These are phyloP conservation scores for Penicillium frequentans DNA, from an alignment of 2,329 filamentous ascomycete genomes.

Conservation along the genomic window DNA sequence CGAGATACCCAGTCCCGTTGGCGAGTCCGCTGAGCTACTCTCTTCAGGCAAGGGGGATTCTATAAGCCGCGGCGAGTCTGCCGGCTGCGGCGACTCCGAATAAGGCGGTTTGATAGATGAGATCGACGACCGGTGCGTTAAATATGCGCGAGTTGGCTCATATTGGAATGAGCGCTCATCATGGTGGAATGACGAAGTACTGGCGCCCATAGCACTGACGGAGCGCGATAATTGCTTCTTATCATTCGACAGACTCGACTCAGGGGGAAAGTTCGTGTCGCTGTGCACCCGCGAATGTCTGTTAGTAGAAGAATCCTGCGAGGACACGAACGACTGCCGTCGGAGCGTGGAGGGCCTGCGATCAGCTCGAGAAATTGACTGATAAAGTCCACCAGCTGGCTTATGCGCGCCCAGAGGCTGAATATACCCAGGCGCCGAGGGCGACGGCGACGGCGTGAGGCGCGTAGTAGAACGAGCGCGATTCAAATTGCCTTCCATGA, in stretches of 20 bases:
- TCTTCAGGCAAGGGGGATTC: constrained; percentile 13
- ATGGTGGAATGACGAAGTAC: constrained; percentile 30
- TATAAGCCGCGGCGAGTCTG: constrained; percentile 1
- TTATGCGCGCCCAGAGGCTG: constrained; percentile 32
- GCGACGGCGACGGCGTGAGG: constrained; percentile 50
- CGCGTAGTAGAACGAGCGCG: constrained; percentile 71
- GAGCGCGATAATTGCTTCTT: constrained; percentile 56
- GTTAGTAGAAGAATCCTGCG: constrained; percentile 39
- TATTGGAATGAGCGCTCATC: constrained; percentile 37
- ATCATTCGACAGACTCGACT: constrained; percentile 29
- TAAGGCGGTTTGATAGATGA: constrained; percentile 36
- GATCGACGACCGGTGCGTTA: constrained; percentile 38
- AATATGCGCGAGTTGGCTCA: constrained; percentile 30
- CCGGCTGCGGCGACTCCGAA: constrained; percentile 5
- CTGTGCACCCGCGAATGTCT: constrained; percentile 63
- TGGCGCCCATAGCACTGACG: constrained; percentile 57
- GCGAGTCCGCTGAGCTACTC: constrained; percentile 20
- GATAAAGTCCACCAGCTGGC: constrained; percentile 43
- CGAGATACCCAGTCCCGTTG: constrained; percentile 29
- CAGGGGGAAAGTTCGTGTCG: constrained; percentile 56
- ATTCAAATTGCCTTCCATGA: constrained; percentile 88
- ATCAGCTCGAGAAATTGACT: constrained; percentile 42
- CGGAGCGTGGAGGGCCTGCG: constrained; percentile 48
- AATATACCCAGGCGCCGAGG: constrained; percentile 23
- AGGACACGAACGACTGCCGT: constrained; percentile 36